phyloP scores from a whole-genome alignment of 768 basidiomycete genomes.

The Agaricus blazei region DNA sequence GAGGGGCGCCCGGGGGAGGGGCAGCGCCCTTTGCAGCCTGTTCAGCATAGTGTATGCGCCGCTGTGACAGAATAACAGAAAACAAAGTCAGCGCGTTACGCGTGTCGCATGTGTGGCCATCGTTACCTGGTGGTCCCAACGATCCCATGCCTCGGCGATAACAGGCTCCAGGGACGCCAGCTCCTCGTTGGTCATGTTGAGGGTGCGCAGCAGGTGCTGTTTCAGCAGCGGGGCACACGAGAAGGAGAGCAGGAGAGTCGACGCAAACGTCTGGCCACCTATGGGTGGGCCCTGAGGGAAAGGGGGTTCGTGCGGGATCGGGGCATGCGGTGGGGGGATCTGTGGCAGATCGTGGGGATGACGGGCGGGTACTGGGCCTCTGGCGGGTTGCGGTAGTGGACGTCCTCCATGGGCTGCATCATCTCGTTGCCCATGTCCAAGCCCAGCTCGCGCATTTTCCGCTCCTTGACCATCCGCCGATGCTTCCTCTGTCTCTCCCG shows the following conservation, averaged over 20 bases:
- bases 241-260: conserved; percentile 70
- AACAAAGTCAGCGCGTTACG: conserved; percentile 7
- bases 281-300: conserved; percentile 53
- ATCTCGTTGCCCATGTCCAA: conserved; percentile 78
- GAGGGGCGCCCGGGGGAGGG: conserved; percentile 20
- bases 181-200: conserved; percentile 77
- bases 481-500: conserved; percentile 82
- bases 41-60: conserved; percentile 38
- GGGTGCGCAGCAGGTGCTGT: conserved; percentile 64
- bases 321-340: conserved; percentile 28
- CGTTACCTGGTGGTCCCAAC: conserved; percentile 77
- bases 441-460: conserved; percentile 79
- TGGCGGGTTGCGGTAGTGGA: conserved; percentile 54
- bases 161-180: conserved; percentile 72
- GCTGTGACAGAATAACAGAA: conserved; percentile 19
- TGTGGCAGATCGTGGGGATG: conserved; percentile 35
- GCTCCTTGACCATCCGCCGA: conserved; percentile 70
- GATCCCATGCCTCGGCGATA: conserved; percentile 82
- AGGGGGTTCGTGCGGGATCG: conserved; percentile 46
- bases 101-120: neutral
- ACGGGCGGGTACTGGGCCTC: conserved; percentile 42
- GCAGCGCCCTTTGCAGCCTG: conserved; percentile 27
- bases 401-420: conserved; percentile 57
- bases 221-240: conserved; percentile 72
- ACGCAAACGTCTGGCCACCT: conserved; percentile 77